phyloP scores from a whole-genome alignment of 768 basidiomycete genomes.

The Suillus brevipes region DNA sequence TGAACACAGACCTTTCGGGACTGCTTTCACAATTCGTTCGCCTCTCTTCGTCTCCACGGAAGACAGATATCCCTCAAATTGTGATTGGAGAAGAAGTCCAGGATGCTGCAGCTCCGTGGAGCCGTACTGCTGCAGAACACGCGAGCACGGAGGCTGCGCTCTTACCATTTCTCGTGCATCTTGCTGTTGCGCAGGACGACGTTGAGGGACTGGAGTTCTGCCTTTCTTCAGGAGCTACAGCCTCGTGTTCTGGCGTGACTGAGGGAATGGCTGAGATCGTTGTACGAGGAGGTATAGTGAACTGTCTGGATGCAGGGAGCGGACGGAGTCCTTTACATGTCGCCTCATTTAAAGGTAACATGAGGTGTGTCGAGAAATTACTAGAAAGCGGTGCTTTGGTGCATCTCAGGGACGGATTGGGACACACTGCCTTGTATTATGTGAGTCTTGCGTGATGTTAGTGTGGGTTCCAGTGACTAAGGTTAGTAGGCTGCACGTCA shows the following conservation, averaged over 20 bases:
- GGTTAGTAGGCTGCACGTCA: constrained; percentile 68
- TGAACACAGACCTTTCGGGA: constrained; percentile 60
- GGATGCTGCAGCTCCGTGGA: constrained; percentile 63
- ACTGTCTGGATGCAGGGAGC: constrained; percentile 68
- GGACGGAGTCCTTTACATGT: constrained; percentile 78
- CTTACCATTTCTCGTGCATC: constrained; percentile 75
- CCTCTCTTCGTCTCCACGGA: constrained; percentile 46
- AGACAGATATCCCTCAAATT: constrained; percentile 36
- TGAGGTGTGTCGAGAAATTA: constrained; percentile 43
- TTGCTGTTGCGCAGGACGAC: constrained; percentile 75
- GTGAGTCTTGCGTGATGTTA: constrained; percentile 39
- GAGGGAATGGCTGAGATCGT: constrained; percentile 21
- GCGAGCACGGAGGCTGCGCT: constrained; percentile 67
- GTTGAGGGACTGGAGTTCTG: constrained; percentile 62
- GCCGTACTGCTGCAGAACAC: constrained; percentile 76
- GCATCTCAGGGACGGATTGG: constrained; percentile 75
- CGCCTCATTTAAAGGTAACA: constrained; percentile 69
- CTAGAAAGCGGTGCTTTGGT: constrained; percentile 78
- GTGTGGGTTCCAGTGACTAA: constrained; percentile 1
- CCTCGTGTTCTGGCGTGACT: constrained; percentile 25
- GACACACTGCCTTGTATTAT: constrained; percentile 84
- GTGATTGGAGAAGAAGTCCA: constrained; percentile 40
- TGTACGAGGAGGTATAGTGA: constrained; percentile 69
- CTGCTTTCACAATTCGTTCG: constrained; percentile 70
- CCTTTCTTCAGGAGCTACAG: constrained; percentile 26